Evolutionary conservation across 2,329 filamentous ascomycete species (phyloP), one percentile per base, ranked within the genome.

Genomic region (Hypoxylon sp.): DNA sequence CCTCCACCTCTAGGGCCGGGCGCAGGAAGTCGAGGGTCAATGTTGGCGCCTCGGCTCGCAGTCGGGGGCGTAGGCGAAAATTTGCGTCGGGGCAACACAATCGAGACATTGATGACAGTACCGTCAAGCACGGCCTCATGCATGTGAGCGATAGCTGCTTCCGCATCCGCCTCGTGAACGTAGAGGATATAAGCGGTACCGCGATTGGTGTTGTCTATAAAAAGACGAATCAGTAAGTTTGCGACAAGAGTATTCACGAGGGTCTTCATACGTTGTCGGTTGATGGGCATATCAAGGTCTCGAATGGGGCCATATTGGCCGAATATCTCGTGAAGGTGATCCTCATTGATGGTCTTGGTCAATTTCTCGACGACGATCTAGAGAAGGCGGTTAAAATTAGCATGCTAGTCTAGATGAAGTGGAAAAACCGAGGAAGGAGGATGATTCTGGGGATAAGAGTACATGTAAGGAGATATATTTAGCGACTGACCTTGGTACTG

Each of bases 51-150:
- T 38, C 82, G 81, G 40, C 87, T 82, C 41, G 88, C 84, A 4
- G 82, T 82, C 1, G 90, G 90, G 11, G 92, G 92, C 34, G 88
- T 84, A 12, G 84, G 85, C 5, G 90, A 92, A 65, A 96, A 90
- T 63, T 91, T 90, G 64, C 89, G 86, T 38, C 89, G 84, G 0
- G 91, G 91, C 25, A 96, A 78, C 17, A 96, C 90, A 60, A 97
- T 94, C 32, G 90, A 94, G 37, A 97, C 92, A 65, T 88, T 88
- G 66, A 97, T 86, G 27, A 85, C 79, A 15, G 87, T 84, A 41
- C 91, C 91, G 70, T 97, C 92, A 19, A 96, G 75, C 67, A 96
- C 90, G n/a, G 90, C 91, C 74, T 99, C 94, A 71, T 99, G 94
- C 94, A 99, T 97, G 69, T 96, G 90, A 12, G 92, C 85, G 63